These are phyloP conservation scores for Candida alai DNA, from an alignment of 805 yeast species.

Conservation along the genomic window DNA sequence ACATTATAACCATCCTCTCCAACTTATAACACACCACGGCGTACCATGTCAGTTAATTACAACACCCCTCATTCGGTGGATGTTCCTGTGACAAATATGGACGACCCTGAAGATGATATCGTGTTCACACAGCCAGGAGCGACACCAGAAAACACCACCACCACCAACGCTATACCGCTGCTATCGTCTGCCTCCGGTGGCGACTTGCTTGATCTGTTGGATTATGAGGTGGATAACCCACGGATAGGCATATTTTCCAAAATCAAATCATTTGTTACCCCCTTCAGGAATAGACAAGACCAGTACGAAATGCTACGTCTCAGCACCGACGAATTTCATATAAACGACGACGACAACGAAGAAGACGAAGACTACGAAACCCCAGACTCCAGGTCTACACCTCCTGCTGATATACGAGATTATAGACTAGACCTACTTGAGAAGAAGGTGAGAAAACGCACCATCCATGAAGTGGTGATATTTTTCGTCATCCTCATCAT, in stretches of 20 bases:
- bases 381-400: constrained; percentile 3
- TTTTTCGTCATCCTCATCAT: not conserved
- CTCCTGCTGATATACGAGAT: constrained; percentile 17
- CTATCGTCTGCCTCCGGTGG: too few species aligned
- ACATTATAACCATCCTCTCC: too few species aligned
- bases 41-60: constrained; percentile 20
- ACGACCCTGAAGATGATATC: constrained; percentile 38
- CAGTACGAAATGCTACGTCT: constrained; percentile 8
- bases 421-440: constrained; percentile 23
- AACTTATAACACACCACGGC: too few species aligned
- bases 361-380: constrained; percentile 16
- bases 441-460: constrained; percentile 17
- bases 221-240: constrained; percentile 17
- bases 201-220: constrained; percentile 19
- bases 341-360: constrained; percentile 9
- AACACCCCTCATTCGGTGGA: constrained; percentile 40
- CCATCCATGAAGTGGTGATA: constrained; percentile 11
- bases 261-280: constrained; percentile 5
- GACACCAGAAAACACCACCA: not conserved
- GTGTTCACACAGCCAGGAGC: constrained; percentile 17
- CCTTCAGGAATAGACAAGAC: constrained; percentile 1
- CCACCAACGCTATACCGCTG: too few species aligned
- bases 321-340: too few species aligned
- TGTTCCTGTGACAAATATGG: constrained; percentile 54
- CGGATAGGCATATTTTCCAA: constrained; percentile 3